phyloP scores from a whole-genome alignment of 108 stramenopile species.

The Pseudonitzschia delicatissima region DNA sequence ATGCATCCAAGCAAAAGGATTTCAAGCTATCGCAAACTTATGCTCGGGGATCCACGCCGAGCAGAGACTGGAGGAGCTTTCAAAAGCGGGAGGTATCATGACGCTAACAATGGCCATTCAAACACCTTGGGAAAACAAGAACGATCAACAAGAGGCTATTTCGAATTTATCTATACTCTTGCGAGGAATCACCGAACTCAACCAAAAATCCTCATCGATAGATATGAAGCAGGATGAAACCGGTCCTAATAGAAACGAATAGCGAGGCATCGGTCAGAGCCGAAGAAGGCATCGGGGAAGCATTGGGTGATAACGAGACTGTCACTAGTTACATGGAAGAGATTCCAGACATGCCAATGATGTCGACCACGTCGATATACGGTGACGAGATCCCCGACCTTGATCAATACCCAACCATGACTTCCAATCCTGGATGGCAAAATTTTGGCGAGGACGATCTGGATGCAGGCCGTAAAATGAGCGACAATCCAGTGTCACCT shows the following conservation, averaged over 20 bases:
- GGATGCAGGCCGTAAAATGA: background rate
- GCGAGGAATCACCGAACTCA: constrained; percentile 25
- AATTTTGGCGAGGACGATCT: background rate
- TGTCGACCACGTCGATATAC: background rate
- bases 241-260: constrained; percentile 1
- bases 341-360: background rate
- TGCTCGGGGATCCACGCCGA: constrained; percentile 28
- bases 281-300: background rate
- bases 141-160: constrained; percentile 38
- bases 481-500: background rate
- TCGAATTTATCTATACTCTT: constrained; percentile 31
- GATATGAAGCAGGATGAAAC: constrained; percentile 3
- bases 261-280: background rate
- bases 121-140: constrained; percentile 35
- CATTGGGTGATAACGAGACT: background rate
- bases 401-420: background rate
- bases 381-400: constrained; percentile 5
- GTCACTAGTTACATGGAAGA: background rate
- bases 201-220: background rate
- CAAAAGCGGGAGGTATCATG: constrained; percentile 35
- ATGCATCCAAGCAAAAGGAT: constrained; percentile 54
- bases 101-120: constrained; percentile 45
- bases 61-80: constrained; percentile 31
- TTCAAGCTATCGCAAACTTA: constrained; percentile 58
- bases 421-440: constrained; percentile 5